Conservation (phyloP, 2,329 filamentous ascomycete genomes). For the Paraconiothyrium sp. region DNA sequence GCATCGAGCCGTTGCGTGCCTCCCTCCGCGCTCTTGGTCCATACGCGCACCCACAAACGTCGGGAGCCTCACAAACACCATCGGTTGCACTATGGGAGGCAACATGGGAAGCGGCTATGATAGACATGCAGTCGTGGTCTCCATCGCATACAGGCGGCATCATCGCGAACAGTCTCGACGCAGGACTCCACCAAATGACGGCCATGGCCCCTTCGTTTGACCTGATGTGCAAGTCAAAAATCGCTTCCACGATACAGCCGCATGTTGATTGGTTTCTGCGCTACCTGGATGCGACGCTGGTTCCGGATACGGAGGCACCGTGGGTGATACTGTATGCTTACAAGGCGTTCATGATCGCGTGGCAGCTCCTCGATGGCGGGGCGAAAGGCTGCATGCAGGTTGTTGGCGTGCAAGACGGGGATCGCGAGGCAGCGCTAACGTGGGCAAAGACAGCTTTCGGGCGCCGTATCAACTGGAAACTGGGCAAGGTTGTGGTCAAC, state of each 20-base stretch:
- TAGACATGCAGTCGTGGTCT: conserved; percentile 37
- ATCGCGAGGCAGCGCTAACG: conserved; percentile 23
- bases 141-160: conserved; percentile 37
- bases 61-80: conserved; percentile 6
- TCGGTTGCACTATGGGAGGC: conserved; percentile 26
- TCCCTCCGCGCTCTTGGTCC: conserved; percentile 28
- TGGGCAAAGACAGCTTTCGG: conserved; percentile 32
- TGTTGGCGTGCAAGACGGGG: conserved; percentile 27
- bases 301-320: conserved; percentile 28
- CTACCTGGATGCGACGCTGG: conserved; percentile 26
- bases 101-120: conserved; percentile 36
- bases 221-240: conserved; percentile 27
- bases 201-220: conserved; percentile 28
- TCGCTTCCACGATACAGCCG: conserved; percentile 25
- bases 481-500: conserved; percentile 27
- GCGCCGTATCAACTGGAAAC: conserved; percentile 27
- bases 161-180: conserved; percentile 29
- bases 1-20: conserved; percentile 27
- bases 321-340: conserved; percentile 34
- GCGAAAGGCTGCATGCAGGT: conserved; percentile 27
- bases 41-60: conserved; percentile 19
- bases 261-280: conserved; percentile 36
- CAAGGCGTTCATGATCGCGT: conserved; percentile 36
- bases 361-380: conserved; percentile 28
- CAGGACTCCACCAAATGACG: conserved; percentile 26